These are phyloP conservation scores for Metroxylon sagu DNA, from an alignment of 176 grass and related monocot species.

Conservation along the genomic window DNA sequence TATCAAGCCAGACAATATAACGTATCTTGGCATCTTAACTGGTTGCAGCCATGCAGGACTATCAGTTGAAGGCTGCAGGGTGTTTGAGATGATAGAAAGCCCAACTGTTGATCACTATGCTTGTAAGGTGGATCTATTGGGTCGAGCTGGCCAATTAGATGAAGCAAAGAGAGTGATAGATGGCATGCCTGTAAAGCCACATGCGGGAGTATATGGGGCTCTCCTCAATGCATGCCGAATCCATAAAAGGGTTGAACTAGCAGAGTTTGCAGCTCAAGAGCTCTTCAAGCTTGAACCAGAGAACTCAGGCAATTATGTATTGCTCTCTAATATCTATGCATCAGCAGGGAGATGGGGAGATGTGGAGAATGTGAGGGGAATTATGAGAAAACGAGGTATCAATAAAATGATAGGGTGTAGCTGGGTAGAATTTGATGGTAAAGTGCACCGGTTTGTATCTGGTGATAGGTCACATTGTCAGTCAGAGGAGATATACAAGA, in stretches of 20 bases:
- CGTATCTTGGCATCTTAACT: slow-evolving; percentile 10
- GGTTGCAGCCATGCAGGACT: slow-evolving; percentile 23
- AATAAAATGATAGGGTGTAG: slow-evolving; percentile 12
- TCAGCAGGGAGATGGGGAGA: slow-evolving; percentile 9
- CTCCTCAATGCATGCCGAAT: slow-evolving; percentile 8
- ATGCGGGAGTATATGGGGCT: slow-evolving; percentile 17
- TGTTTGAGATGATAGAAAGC: slow-evolving; percentile 8
- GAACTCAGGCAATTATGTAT: slow-evolving; percentile 18
- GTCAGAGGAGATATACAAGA: slow-evolving; percentile 2
- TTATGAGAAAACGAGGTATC: neutral
- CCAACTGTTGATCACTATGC: slow-evolving; percentile 11
- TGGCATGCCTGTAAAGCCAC: slow-evolving; percentile 15
- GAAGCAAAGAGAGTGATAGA: slow-evolving; percentile 5
- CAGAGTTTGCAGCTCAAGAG: slow-evolving; percentile 10
- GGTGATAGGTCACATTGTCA: slow-evolving; percentile 11
- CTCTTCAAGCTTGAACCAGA: slow-evolving; percentile 15
- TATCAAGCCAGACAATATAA: slow-evolving; percentile 3
- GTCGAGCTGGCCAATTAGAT: slow-evolving; percentile 4
- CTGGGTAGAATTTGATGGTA: slow-evolving; percentile 9
- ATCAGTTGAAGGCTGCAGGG: neutral
- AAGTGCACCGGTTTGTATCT: slow-evolving; percentile 5
- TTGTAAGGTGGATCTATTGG: slow-evolving; percentile 21
- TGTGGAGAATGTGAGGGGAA: slow-evolving; percentile 3
- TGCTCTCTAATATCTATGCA: slow-evolving; percentile 23
- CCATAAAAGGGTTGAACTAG: slow-evolving; percentile 1